Evolutionary conservation across 441 rosid genomes (phyloP), one percentile per base, ranked within the genome.

Genomic region (Metrosideros polymorpha): DNA sequence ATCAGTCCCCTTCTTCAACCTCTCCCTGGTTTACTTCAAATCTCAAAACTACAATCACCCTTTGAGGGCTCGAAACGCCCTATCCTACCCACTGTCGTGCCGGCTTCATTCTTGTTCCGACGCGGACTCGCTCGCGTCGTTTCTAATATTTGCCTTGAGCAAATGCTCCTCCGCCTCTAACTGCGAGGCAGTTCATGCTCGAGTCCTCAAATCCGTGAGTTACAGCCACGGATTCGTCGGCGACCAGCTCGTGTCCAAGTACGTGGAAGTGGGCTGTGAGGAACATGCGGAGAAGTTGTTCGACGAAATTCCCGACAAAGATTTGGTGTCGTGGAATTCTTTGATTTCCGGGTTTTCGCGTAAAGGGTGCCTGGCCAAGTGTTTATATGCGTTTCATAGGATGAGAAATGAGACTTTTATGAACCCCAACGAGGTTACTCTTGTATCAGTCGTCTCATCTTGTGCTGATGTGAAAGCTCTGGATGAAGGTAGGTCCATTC

Each of bases 221-320:
- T 96, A 92, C 85, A 88, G 90, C 25, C 93, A 93, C n/a, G 98
- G 95, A 22, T 96, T 93, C 86, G 87, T 96, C 29, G 96, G 98
- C 49, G 98, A 95, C 87, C 96, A 93, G 86, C 76, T 95, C 52
- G 94, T 94, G 42, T 82, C 92, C 0, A 29, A 85, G 39, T 95
- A 95, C 76, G 10, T 83, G 13, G 90, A 87, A 82, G 13, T 92
- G 83, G 95, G 93, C 12, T 84, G 84, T 45, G 82, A 83, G 12
- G 86, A 91, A 18, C 91, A 90, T 39, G 95, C 94, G 18, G 82
- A 85, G 85, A 87, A 92, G 32, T 32, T 94, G 93, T 95, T 95
- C 91, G 95, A 91, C 87, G 95, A 94, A 93, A 91, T 94, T 91
- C 92, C 95, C 49, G 87, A 87, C 0, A 92, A 88, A 82, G 97